Base-by-base conservation (phyloP, 129 eudicot genomes). In the Heracleum sosnowskyi region DNA sequence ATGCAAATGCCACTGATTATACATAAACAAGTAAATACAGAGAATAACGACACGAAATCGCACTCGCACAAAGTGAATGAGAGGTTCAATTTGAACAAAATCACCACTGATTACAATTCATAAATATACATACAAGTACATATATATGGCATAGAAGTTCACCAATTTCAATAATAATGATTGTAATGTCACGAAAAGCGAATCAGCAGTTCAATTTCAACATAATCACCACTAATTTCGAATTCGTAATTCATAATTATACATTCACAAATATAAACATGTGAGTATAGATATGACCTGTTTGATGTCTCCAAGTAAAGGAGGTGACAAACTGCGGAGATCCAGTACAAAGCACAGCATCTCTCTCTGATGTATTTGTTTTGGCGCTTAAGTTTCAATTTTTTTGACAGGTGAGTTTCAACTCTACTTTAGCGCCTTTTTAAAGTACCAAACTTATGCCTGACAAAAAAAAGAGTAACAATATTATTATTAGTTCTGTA, bases 331-430 rank as follows among this genome's bases (percentile, higher is more conserved):
- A 45, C 87, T 90, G 36, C 97, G 92, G 62, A 94, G 79, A 87
- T 91, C 96, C 81, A 94, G 80, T 26, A 86, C 90, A 82, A 91
- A 94, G 86, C 96, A 91, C 63, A 94, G 78, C 87, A 91, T 73
- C 84, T 80, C 64, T 36, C 75, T 64, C 81, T 33, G 13, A 11
- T 40, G 45, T 41, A 44, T 0, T 44, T 44, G 16, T 44, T 44
- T 44, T 44, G 47, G 4, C 47, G 47, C 47, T 42, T 42, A 9
- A 37, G 40, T 37, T n/a, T n/a, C n/a, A n/a, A n/a, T n/a, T n/a
- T 39, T 39, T 39, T 39, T 39, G 41, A 39, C 7, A 5, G 4
- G 7, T 39, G 6, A 3, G 41, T 9, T 11, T 10, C 13, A 9
- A 2, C 45, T 42, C 12, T 41, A 41, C 12, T 41, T 41, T 41